phyloP scores from a whole-genome alignment of 75 land plant genomes.

The Azolla pinnata region DNA sequence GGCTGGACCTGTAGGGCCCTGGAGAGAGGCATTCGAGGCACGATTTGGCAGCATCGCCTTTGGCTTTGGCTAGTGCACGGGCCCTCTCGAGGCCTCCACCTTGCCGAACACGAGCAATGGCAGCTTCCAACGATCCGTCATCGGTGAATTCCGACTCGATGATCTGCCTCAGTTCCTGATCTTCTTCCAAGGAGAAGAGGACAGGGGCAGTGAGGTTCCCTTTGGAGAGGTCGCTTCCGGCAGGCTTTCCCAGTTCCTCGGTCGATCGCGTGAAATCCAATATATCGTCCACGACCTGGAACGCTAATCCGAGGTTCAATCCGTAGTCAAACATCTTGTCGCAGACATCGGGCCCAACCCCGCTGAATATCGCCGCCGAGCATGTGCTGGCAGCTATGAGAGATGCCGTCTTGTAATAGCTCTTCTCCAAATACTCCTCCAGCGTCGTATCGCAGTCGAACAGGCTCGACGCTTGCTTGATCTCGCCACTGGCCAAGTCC shows the following conservation, averaged over 20 bases:
- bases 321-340: conserved; percentile 85
- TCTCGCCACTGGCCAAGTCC: conserved; percentile 98
- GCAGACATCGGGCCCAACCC: conserved; percentile 34
- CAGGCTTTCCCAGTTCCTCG: conserved; percentile 93
- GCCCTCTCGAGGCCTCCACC: conserved; percentile 76
- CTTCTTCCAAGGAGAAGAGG: conserved; percentile 71
- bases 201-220: conserved; percentile 99
- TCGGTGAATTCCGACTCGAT: conserved; percentile 91
- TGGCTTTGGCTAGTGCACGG: conserved; percentile 62
- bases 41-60: conserved; percentile 57
- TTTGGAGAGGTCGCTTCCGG: conserved; percentile 80
- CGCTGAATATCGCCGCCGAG: conserved; percentile 90
- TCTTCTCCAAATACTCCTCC: conserved; percentile 79
- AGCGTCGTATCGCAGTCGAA: conserved; percentile 83
- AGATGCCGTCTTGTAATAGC: conserved; percentile 96
- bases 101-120: conserved; percentile 54
- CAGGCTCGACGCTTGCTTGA: conserved; percentile 86
- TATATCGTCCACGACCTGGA: conserved; percentile 95
- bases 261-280: conserved; percentile 93
- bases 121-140: conserved; percentile 69
- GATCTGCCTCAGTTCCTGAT: conserved; percentile 63
- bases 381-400: conserved; percentile 87
- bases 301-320: conserved; percentile 79
- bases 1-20: conserved; percentile 39
- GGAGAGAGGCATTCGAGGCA: conserved; percentile 63